These are phyloP conservation scores for Crithidia mellificae DNA, from an alignment of 208 protist species.

Conservation along the genomic window DNA sequence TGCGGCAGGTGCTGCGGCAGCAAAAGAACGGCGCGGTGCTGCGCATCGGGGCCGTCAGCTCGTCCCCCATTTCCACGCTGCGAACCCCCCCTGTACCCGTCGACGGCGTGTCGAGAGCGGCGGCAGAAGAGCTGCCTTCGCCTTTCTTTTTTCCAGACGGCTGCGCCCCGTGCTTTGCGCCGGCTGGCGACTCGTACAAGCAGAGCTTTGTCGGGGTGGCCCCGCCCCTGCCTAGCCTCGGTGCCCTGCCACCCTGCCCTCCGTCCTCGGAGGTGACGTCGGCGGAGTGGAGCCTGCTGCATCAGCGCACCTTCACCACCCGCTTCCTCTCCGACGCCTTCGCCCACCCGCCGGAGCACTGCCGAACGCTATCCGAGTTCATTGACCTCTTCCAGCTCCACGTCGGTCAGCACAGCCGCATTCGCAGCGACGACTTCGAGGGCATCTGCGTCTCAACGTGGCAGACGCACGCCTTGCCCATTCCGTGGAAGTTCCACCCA, in stretches of 20 bases:
- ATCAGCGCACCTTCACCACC: conserved; percentile 47
- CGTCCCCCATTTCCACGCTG: neutral
- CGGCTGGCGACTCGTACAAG: conserved; percentile 63
- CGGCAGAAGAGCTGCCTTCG: conserved; percentile 28
- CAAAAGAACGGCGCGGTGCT: conserved; percentile 24
- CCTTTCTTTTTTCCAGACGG: conserved; percentile 52
- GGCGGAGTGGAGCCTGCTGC: conserved; percentile 37
- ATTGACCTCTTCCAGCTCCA: conserved; percentile 79
- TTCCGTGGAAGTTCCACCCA: conserved; percentile 59
- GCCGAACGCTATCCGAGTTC: conserved; percentile 49
- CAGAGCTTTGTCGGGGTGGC: conserved; percentile 58
- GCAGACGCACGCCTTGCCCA: conserved; percentile 47
- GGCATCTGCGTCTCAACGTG: conserved; percentile 76
- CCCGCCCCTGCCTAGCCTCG: conserved; percentile 33
- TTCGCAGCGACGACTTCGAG: conserved; percentile 52
- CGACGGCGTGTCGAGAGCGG: neutral
- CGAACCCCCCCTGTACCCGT: neutral
- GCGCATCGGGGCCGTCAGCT: conserved; percentile 8
- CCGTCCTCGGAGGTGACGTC: conserved; percentile 12
- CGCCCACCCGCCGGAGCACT: conserved; percentile 40
- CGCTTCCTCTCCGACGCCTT: conserved; percentile 55
- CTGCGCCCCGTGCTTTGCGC: conserved; percentile 72
- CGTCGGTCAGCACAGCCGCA: conserved; percentile 65
- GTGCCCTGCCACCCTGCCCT: conserved; percentile 1
- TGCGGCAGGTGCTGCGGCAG: conserved; percentile 49